Evolutionary conservation across 2,329 filamentous ascomycete genomes (phyloP).

Genomic region (Plectosphaerella cucumerina): DNA sequence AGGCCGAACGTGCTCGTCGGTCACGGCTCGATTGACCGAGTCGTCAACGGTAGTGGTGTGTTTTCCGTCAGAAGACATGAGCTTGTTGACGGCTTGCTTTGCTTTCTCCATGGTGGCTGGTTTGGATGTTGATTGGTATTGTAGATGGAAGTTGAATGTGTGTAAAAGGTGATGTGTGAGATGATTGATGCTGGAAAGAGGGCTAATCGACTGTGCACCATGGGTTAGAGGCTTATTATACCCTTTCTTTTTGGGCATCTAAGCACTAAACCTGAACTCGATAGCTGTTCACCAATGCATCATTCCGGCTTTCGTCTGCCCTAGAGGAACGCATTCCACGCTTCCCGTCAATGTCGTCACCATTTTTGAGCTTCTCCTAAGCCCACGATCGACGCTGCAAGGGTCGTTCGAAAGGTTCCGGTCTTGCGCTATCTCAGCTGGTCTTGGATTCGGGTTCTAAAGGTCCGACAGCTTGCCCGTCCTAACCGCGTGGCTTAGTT

Average conservation of each 20-base stretch:
- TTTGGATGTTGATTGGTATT: background rate
- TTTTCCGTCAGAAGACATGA: constrained; percentile 58
- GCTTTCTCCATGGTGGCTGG: constrained; percentile 57
- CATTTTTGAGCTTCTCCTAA: too few relatives aligned
- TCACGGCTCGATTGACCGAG: constrained; percentile 54
- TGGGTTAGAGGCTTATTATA: too few relatives aligned
- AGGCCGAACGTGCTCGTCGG: constrained; percentile 55
- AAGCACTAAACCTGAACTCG: too few relatives aligned
- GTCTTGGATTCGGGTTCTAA: too few relatives aligned
- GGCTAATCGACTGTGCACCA: background rate
- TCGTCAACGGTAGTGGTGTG: constrained; percentile 70
- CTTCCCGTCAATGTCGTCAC: too few relatives aligned
- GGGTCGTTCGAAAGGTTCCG: too few relatives aligned
- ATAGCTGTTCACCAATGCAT: background rate
- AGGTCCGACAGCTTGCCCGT: too few relatives aligned
- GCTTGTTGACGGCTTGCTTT: constrained; percentile 56
- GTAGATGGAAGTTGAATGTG: background rate
- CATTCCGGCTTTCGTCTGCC: too few relatives aligned
- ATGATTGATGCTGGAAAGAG: background rate
- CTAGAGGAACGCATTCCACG: too few relatives aligned
- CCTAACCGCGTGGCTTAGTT: too few relatives aligned
- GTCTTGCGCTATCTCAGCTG: too few relatives aligned
- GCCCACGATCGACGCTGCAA: too few relatives aligned
- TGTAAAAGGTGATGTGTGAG: background rate
- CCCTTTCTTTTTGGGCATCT: background rate